Evolutionary conservation across 1,284 basidiomycete species (phyloP).

Genomic region (Heliocybe sulcata): DNA sequence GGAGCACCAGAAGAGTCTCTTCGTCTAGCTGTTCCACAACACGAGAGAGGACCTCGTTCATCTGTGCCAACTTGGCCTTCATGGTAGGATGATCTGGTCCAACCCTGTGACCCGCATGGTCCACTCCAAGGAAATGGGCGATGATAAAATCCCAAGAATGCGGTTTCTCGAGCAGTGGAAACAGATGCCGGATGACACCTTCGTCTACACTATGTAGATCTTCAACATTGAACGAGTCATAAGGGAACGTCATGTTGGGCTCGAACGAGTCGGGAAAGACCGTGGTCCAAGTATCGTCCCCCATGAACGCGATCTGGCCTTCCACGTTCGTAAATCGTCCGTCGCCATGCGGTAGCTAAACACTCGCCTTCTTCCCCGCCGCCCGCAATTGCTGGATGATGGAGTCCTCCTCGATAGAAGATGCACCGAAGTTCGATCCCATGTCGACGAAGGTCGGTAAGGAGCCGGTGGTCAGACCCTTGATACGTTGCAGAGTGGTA

Average conservation of each 20-base stretch:
- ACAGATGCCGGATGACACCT: slow-evolving; percentile 81
- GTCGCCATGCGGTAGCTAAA: background rate
- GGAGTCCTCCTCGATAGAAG: slow-evolving; percentile 85
- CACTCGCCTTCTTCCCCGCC: slow-evolving; percentile 52
- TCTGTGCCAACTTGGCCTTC: slow-evolving; percentile 80
- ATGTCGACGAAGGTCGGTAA: slow-evolving; percentile 95
- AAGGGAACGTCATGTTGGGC: slow-evolving; percentile 70
- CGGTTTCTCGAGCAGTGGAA: slow-evolving; percentile 61
- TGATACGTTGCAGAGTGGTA: slow-evolving; percentile 91
- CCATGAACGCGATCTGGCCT: slow-evolving; percentile 72
- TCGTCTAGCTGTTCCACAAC: slow-evolving; percentile 69
- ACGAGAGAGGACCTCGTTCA: slow-evolving; percentile 72
- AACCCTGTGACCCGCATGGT: slow-evolving; percentile 94
- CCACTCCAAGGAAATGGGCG: slow-evolving; percentile 95
- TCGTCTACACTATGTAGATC: slow-evolving; percentile 94
- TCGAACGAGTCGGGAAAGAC: slow-evolving; percentile 80
- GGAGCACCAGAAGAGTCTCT: slow-evolving; percentile 83
- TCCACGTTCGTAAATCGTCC: slow-evolving; percentile 11
- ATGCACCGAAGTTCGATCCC: slow-evolving; percentile 87
- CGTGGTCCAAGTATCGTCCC: slow-evolving; percentile 94
- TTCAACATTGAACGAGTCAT: slow-evolving; percentile 98
- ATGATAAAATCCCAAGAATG: slow-evolving; percentile 81
- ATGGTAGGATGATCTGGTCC: slow-evolving; percentile 87
- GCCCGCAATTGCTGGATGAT: slow-evolving; percentile 54
- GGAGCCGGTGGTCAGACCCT: slow-evolving; percentile 92